These are phyloP conservation scores for Thelonectria rubi DNA, from an alignment of 2,329 filamentous ascomycete genomes.

Conservation along the genomic window DNA sequence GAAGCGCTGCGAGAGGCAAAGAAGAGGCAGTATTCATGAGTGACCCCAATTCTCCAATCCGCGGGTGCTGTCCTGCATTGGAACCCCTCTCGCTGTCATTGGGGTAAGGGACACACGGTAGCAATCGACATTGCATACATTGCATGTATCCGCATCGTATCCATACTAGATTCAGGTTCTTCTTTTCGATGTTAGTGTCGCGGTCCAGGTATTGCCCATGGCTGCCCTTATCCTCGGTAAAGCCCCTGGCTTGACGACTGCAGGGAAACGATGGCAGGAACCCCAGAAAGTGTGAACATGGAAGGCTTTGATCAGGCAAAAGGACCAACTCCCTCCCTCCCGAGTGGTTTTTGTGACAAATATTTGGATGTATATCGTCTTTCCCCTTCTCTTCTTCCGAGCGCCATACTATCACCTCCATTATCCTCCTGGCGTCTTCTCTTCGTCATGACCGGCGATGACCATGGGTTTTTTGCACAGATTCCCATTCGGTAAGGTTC, in stretches of 20 bases:
- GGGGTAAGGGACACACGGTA: no score
- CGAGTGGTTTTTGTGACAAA: no score
- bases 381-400: no score
- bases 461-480: background rate
- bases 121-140: no score
- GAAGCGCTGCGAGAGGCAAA: background rate
- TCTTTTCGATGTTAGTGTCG: background rate
- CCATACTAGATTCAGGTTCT: background rate
- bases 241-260: background rate
- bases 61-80: background rate
- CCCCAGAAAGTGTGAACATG: no score
- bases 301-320: background rate
- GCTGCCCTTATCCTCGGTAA: conserved; percentile 13
- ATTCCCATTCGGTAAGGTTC: background rate
- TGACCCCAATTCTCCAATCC: background rate
- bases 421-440: background rate
- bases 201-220: background rate
- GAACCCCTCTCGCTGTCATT: background rate
- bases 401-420: no score
- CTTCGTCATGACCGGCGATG: conserved; percentile 4
- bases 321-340: background rate
- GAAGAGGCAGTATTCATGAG: background rate
- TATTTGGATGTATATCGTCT: no score
- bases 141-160: no score
- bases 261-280: background rate